Evolutionary conservation across 257 asterid species (phyloP), one percentile per base, ranked within the genome.

Genomic region (Oldenlandia corymbosa): DNA sequence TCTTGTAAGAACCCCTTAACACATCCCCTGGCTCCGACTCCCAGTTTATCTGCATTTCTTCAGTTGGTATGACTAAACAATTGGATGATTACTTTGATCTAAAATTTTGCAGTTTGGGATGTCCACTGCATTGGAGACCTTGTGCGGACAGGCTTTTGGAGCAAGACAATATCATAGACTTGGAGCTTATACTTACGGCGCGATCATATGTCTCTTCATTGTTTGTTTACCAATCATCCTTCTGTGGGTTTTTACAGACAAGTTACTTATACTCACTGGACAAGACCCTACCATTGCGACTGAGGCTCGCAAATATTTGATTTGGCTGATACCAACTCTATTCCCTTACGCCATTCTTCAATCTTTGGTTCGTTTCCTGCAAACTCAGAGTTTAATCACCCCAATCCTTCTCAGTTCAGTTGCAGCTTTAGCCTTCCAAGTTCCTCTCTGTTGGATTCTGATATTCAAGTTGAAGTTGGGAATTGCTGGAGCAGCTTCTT

Each of bases 121-220:
- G 94, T 69, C 95, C 4, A 75, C 95, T 70, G 97, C 91, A 28
- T 46, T 91, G 77, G 98, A 91, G 68, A 88, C 95, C 36, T 76
- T 91, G 7, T 91, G 95, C n/a, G 98, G 98, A 31, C 98, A 91
- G 54, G 90, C 98, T 13, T 91, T 80, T 41, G 96, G 96, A 26
- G 98, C 96, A 8, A 69, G 70, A 71, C 90, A 83, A 26, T 84
- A 81, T 48, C 70, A 71, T 28, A 82, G 68, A 73, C 84, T 91
- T 20, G 96, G 96, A 65, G 60, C 75, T 5, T 73, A 68, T 36
- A 75, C 83, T 23, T 77, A 60, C 28, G 84, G 89, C 6, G 85
- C 93, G 0, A 75, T 76, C 43, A 32, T 87, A 18, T 80, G 86
- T 52, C 91, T 88, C 47, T 66, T 76, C 48, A 28, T 86, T 11